Conservation (phyloP, 441 rosid species). For the Erysimum pusillum region DNA sequence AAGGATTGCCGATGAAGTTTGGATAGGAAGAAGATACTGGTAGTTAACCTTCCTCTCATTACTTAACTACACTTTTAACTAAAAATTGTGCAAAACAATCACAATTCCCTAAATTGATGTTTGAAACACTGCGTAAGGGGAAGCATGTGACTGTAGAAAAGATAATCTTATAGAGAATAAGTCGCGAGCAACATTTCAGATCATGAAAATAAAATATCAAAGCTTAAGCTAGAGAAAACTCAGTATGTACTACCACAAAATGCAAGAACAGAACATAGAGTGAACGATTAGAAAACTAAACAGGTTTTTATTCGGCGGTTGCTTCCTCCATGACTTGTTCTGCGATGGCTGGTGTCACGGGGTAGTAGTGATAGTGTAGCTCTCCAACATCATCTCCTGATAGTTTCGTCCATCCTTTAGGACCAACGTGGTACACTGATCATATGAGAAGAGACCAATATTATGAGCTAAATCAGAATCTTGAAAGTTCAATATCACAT, state of each 20-base stretch:
- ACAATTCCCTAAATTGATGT: not conserved
- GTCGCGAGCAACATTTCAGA: not conserved
- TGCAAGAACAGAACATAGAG: constrained; percentile 8
- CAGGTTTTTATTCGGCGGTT: constrained; percentile 20
- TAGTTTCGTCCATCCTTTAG: constrained; percentile 92
- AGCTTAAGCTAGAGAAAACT: constrained; percentile 28
- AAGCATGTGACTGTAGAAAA: constrained; percentile 3
- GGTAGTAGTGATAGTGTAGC: constrained; percentile 85
- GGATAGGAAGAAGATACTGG: too few species aligned
- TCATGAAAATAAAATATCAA: constrained; percentile 11
- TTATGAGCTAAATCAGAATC: constrained; percentile 21
- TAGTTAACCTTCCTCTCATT: not conserved
- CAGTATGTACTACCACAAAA: constrained; percentile 29
- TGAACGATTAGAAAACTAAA: not conserved
- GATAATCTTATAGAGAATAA: constrained; percentile 23
- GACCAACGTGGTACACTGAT: constrained; percentile 94
- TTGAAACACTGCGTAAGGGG: not conserved
- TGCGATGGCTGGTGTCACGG: constrained; percentile 62
- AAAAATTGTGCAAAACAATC: not conserved
- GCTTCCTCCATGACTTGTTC: constrained; percentile 97
- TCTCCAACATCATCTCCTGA: constrained; percentile 99
- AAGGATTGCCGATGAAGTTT: too few species aligned
- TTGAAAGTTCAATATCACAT: constrained; percentile 1
- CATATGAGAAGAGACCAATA: constrained; percentile 27
- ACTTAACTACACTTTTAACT: too few species aligned